Evolutionary conservation across 306 rosid species (phyloP).

Genomic region (Cyamopsis tetragonoloba): DNA sequence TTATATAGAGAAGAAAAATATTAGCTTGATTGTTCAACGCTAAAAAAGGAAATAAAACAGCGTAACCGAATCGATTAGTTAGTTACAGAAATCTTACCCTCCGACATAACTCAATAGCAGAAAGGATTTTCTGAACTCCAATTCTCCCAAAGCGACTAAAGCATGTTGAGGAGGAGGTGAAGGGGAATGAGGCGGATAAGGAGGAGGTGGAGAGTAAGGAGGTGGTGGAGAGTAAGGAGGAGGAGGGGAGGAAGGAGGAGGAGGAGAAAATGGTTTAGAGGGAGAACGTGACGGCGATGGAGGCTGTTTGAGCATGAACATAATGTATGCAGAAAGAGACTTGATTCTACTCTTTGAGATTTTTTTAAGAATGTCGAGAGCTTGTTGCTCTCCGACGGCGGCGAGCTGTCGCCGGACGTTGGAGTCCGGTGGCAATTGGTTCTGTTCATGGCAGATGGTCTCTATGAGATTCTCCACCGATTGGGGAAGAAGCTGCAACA

Average conservation of each 20-base stretch:
- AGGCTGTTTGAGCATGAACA: neutral
- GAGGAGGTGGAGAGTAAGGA: neutral
- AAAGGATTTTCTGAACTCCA: slow-evolving; percentile 69
- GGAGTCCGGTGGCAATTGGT: neutral
- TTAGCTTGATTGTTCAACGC: too few relatives aligned
- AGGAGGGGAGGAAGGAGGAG: neutral
- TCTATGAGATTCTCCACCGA: neutral
- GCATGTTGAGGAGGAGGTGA: neutral
- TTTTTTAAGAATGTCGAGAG: neutral
- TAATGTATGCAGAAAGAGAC: neutral
- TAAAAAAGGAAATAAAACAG: too few relatives aligned
- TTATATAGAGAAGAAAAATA: neutral
- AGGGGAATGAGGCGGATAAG: neutral
- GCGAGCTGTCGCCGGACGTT: neutral
- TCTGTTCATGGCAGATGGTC: neutral
- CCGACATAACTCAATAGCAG: slow-evolving; percentile 58
- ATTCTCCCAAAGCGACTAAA: slow-evolving; percentile 52
- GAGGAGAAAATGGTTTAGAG: neutral
- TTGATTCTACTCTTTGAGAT: neutral
- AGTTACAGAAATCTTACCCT: slow-evolving; percentile 27
- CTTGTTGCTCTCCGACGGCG: neutral
- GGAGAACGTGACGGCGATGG: neutral
- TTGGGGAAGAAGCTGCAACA: neutral
- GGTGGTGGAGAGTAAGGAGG: neutral
- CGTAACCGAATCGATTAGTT: neutral